phyloP scores from a whole-genome alignment of 2,329 filamentous ascomycete genomes.

The Pestalotiopsis sp. region DNA sequence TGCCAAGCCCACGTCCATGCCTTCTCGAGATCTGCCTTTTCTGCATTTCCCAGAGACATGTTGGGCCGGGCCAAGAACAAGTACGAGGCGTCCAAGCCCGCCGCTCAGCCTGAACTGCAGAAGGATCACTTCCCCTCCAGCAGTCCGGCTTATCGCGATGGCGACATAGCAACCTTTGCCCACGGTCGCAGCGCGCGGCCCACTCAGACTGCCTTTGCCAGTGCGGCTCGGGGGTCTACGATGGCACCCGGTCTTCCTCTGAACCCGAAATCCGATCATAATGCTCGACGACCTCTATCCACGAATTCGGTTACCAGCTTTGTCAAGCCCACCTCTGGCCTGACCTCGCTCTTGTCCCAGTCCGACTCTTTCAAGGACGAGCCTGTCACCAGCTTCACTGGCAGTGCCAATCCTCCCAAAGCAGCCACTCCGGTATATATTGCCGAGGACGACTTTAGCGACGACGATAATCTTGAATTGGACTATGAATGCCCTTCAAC shows the following conservation, averaged over 20 bases:
- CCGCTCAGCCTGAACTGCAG: slow-evolving; percentile 35
- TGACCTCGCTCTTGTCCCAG: slow-evolving; percentile 46
- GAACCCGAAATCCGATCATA: slow-evolving; percentile 37
- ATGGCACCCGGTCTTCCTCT: slow-evolving; percentile 38
- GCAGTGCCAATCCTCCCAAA: slow-evolving; percentile 28
- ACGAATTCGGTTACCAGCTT: slow-evolving; percentile 18
- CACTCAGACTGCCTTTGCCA: slow-evolving; percentile 30
- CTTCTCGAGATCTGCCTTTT: slow-evolving; percentile 12
- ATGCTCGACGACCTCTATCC: slow-evolving; percentile 20
- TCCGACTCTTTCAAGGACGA: slow-evolving; percentile 52
- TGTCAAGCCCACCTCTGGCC: slow-evolving; percentile 27
- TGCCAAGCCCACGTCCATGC: slow-evolving; percentile 15
- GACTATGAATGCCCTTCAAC: slow-evolving; percentile 65
- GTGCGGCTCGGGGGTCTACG: slow-evolving; percentile 41
- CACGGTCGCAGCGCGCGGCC: slow-evolving; percentile 37
- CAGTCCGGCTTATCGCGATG: slow-evolving; percentile 48
- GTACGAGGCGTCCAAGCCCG: slow-evolving; percentile 40
- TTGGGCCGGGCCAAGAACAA: slow-evolving; percentile 29
- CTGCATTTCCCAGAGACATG: slow-evolving; percentile 25
- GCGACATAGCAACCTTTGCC: slow-evolving; percentile 54
- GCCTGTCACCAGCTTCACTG: slow-evolving; percentile 37
- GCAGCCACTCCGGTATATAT: slow-evolving; percentile 56
- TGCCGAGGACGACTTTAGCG: slow-evolving; percentile 83
- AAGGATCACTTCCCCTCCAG: slow-evolving; percentile 63
- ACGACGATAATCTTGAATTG: slow-evolving; percentile 76